Conservation (phyloP, 208 protist genomes). For the Herpetomonas samuelpessoai region DNA sequence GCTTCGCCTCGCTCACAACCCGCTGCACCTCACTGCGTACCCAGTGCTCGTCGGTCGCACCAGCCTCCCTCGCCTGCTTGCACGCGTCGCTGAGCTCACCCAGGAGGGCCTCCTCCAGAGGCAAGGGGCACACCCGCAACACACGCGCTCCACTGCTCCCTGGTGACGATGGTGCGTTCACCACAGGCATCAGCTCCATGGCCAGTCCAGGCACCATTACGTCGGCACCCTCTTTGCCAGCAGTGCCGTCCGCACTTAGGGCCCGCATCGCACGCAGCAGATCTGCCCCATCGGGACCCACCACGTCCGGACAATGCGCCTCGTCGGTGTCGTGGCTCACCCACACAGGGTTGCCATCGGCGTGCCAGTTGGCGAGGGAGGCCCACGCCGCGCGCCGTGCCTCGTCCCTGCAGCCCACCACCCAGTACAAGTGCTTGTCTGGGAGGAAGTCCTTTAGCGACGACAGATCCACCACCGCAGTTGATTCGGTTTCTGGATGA, state of each 20-base stretch:
- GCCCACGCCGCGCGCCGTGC: too few species aligned
- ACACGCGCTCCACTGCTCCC: slow-evolving; percentile 10
- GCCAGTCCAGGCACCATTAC: too few species aligned
- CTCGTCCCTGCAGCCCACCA: neutral
- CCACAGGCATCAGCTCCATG: too few species aligned
- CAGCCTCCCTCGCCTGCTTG: slow-evolving; percentile 43
- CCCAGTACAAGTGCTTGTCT: neutral
- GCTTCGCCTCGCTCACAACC: neutral
- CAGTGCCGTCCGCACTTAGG: too few species aligned
- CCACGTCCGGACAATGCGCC: too few species aligned
- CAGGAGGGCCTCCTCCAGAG: slow-evolving; percentile 60
- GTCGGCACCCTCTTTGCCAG: too few species aligned
- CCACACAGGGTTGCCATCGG: neutral
- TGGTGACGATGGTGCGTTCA: too few species aligned
- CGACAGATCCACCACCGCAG: neutral
- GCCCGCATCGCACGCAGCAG: neutral
- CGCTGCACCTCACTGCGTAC: slow-evolving; percentile 19
- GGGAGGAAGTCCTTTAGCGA: neutral
- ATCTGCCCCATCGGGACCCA: too few species aligned
- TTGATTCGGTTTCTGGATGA: too few species aligned
- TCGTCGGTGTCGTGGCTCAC: neutral
- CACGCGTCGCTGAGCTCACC: slow-evolving; percentile 52
- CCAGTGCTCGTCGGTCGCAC: slow-evolving; percentile 34
- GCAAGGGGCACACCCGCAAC: slow-evolving; percentile 26
- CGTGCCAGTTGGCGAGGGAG: neutral